Conservation (phyloP, 2,329 filamentous ascomycete species). For the Ramularia collo-cygni region DNA sequence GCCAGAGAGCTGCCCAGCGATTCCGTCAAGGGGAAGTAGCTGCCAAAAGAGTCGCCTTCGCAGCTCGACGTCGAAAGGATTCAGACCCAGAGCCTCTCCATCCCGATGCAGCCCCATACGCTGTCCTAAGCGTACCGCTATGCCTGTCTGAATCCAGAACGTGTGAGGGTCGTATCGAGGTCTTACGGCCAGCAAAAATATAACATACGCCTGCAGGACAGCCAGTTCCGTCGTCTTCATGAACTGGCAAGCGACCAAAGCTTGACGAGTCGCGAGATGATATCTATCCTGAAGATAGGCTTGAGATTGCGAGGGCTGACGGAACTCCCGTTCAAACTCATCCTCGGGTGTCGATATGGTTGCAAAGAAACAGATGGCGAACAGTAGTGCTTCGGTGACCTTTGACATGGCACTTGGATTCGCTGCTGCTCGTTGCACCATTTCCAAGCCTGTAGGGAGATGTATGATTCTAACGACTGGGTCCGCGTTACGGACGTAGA, state of each 20-base stretch:
- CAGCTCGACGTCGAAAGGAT: conserved; percentile 52
- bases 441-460: conserved; percentile 47
- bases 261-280: conserved; percentile 51
- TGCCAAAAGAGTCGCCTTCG: conserved; percentile 57
- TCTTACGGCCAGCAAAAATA: conserved; percentile 48
- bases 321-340: conserved; percentile 42
- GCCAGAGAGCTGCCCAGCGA: conserved; percentile 26
- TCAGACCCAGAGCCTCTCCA: conserved; percentile 44
- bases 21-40: conserved; percentile 52
- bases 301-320: conserved; percentile 49
- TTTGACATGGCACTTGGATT: conserved; percentile 50
- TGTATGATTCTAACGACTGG: conserved; percentile 66
- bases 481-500: conserved; percentile 61
- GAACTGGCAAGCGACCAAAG: conserved; percentile 60
- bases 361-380: conserved; percentile 54
- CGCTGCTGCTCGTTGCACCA: conserved; percentile 41
- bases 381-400: conserved; percentile 52
- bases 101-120: conserved; percentile 57
- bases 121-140: conserved; percentile 54
- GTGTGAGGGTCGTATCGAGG: conserved; percentile 44
- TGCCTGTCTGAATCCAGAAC: conserved; percentile 58
- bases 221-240: conserved; percentile 59
- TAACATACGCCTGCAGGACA: conserved; percentile 59
- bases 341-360: conserved; percentile 44
- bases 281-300: conserved; percentile 37